These are phyloP conservation scores for Metschnikowia lochheadii DNA, from an alignment of 805 yeast genomes.

Conservation along the genomic window DNA sequence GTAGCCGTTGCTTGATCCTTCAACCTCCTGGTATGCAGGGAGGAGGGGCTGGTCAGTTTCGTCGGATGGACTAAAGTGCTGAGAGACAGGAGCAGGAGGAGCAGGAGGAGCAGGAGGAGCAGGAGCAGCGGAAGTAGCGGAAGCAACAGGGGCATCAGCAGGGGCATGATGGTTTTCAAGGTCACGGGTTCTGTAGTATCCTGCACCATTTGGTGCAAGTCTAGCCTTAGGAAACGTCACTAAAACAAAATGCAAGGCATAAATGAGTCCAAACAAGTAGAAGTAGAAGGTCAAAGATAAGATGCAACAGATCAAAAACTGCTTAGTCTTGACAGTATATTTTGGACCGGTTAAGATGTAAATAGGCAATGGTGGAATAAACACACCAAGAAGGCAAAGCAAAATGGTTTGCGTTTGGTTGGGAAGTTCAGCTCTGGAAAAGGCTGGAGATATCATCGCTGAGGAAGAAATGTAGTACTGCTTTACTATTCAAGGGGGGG, in stretches of 20 bases:
- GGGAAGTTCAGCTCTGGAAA: conserved; percentile 9
- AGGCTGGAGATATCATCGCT: conserved; percentile 13
- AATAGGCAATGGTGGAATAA: conserved; percentile 39
- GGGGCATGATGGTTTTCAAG: background rate
- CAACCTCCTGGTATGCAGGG: conserved; percentile 1
- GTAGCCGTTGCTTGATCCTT: background rate
- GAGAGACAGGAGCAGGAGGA: background rate
- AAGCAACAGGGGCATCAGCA: background rate
- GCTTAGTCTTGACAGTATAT: conserved; percentile 30
- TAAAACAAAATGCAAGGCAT: conserved; percentile 27
- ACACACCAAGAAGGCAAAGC: conserved; percentile 28
- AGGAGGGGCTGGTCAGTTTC: background rate
- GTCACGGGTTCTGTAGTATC: background rate
- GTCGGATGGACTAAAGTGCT: background rate
- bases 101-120: background rate
- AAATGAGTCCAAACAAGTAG: conserved; percentile 25
- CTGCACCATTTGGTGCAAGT: background rate
- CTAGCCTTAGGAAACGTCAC: conserved; percentile 19
- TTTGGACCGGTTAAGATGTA: conserved; percentile 26
- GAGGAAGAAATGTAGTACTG: background rate
- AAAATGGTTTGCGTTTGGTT: conserved; percentile 20
- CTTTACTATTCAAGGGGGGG: background rate
- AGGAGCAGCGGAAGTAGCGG: background rate
- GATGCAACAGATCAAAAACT: conserved; percentile 27
- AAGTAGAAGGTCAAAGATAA: conserved; percentile 32